Conservation (phyloP, 305 asterid species). For the Ilex paraguariensis region DNA sequence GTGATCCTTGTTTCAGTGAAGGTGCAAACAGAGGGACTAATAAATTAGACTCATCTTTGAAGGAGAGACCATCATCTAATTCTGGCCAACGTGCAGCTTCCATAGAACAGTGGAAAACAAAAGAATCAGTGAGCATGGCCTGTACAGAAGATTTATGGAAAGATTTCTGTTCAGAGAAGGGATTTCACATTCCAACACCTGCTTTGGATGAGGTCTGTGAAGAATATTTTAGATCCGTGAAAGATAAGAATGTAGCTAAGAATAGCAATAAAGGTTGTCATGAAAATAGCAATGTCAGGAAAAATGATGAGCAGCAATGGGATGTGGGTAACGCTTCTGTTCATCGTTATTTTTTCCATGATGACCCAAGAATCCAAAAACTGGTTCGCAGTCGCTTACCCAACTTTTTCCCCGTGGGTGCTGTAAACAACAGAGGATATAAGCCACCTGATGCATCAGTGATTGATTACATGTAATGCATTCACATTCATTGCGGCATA, state of each 20-base stretch:
- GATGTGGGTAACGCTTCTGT: slow-evolving; percentile 41
- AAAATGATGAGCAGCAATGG: slow-evolving; percentile 20
- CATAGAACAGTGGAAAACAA: slow-evolving; percentile 16
- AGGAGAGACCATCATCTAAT: slow-evolving; percentile 20
- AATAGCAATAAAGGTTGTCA: slow-evolving; percentile 18
- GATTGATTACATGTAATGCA: slow-evolving; percentile 70
- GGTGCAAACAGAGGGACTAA: slow-evolving; percentile 19
- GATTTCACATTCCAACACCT: slow-evolving; percentile 59
- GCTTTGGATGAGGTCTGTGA: slow-evolving; percentile 71
- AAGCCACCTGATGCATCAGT: slow-evolving; percentile 36
- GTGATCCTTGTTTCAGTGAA: slow-evolving; percentile 44
- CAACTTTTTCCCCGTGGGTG: slow-evolving; percentile 69
- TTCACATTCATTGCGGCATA: neutral
- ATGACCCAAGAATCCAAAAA: slow-evolving; percentile 67
- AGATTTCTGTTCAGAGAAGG: slow-evolving; percentile 46
- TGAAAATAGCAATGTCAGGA: slow-evolving; percentile 7
- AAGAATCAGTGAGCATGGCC: slow-evolving; percentile 25
- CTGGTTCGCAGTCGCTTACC: slow-evolving; percentile 74
- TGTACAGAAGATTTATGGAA: slow-evolving; percentile 56
- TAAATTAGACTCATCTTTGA: slow-evolving; percentile 23
- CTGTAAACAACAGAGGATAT: slow-evolving; percentile 38
- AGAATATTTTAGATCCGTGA: slow-evolving; percentile 59
- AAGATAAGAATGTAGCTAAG: slow-evolving; percentile 27
- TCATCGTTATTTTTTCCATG: slow-evolving; percentile 62
- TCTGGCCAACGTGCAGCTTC: slow-evolving; percentile 19